Conservation (phyloP, 1,284 basidiomycete genomes). For the Trichosporon faecale region DNA sequence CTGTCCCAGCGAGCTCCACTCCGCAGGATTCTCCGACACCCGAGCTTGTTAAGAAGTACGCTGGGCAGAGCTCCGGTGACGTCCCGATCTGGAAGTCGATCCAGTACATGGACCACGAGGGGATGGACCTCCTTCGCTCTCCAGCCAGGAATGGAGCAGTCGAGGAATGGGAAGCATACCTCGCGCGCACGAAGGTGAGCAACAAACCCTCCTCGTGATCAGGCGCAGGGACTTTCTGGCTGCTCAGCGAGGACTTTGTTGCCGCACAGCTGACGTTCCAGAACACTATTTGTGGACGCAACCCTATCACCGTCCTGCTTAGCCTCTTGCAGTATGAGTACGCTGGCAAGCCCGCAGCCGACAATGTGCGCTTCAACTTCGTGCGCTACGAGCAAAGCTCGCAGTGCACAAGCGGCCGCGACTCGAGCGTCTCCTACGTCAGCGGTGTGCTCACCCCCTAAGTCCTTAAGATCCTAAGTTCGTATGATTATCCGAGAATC, state of each 20-base stretch:
- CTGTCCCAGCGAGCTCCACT: slow-evolving; percentile 38
- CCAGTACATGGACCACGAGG: slow-evolving; percentile 52
- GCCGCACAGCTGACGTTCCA: slow-evolving; percentile 43
- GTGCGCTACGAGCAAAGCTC: slow-evolving; percentile 91
- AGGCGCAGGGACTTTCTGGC: too few species aligned
- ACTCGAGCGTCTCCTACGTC: slow-evolving; percentile 94
- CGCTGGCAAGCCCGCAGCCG: slow-evolving; percentile 48
- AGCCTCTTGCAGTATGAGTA: slow-evolving; percentile 68
- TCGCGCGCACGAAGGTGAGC: slow-evolving; percentile 62
- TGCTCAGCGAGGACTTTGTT: background rate
- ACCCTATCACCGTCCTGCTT: slow-evolving; percentile 89
- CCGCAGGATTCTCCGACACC: slow-evolving; percentile 33
- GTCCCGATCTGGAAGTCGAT: slow-evolving; percentile 68
- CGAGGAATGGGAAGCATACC: slow-evolving; percentile 67
- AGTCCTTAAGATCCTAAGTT: background rate
- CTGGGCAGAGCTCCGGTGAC: slow-evolving; percentile 58
- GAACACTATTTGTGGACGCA: slow-evolving; percentile 96
- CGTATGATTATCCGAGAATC: slow-evolving; percentile 14
- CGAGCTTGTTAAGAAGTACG: slow-evolving; percentile 36
- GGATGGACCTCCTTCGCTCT: slow-evolving; percentile 38
- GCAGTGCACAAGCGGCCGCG: slow-evolving; percentile 63
- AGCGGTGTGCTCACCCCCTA: slow-evolving; percentile 58
- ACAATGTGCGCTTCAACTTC: slow-evolving; percentile 58
- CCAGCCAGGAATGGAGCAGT: slow-evolving; percentile 57
- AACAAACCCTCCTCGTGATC: background rate